Evolutionary conservation across 1,284 basidiomycete genomes (phyloP).

Genomic region (Taiwanofungus camphoratus): DNA sequence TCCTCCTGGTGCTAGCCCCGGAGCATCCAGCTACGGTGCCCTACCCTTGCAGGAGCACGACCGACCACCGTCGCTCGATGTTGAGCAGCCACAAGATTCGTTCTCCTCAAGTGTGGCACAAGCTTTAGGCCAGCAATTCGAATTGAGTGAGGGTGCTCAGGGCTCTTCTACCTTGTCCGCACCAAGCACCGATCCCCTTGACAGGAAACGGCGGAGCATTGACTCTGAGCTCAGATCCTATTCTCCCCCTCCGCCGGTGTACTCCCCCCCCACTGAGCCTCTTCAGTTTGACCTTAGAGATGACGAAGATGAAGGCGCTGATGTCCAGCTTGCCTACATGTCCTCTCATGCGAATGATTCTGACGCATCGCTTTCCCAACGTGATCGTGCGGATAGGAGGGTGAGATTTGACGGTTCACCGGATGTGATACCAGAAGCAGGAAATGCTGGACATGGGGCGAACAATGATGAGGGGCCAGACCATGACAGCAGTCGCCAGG

Average conservation of each 20-base stretch:
- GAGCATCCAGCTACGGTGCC: constrained; percentile 11
- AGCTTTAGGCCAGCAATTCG: constrained; percentile 33
- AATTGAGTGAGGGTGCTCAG: background rate
- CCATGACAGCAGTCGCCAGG: background rate
- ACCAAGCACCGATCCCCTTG: background rate
- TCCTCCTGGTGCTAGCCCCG: constrained; percentile 10
- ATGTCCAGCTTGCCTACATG: constrained; percentile 39
- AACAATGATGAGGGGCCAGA: constrained; percentile 11
- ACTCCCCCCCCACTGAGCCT: constrained; percentile 30
- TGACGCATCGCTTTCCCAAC: constrained; percentile 9
- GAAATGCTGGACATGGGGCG: constrained; percentile 8
- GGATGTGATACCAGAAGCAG: constrained; percentile 17
- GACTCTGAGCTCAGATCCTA: constrained; percentile 5
- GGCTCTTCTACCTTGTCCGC: constrained; percentile 4
- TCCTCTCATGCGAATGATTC: constrained; percentile 23
- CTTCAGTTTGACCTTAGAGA: constrained; percentile 14
- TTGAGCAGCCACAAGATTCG: constrained; percentile 31
- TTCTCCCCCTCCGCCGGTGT: constrained; percentile 22
- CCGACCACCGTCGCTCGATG: constrained; percentile 27
- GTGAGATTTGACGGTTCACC: constrained; percentile 21
- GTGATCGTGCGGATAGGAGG: constrained; percentile 16
- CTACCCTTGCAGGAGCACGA: constrained; percentile 24
- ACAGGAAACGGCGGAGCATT: background rate
- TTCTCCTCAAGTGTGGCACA: constrained; percentile 49
- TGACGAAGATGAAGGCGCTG: constrained; percentile 13